Evolutionary conservation across 371 early-diverging fungal genomes (phyloP).

Genomic region (Mortierella sp.): DNA sequence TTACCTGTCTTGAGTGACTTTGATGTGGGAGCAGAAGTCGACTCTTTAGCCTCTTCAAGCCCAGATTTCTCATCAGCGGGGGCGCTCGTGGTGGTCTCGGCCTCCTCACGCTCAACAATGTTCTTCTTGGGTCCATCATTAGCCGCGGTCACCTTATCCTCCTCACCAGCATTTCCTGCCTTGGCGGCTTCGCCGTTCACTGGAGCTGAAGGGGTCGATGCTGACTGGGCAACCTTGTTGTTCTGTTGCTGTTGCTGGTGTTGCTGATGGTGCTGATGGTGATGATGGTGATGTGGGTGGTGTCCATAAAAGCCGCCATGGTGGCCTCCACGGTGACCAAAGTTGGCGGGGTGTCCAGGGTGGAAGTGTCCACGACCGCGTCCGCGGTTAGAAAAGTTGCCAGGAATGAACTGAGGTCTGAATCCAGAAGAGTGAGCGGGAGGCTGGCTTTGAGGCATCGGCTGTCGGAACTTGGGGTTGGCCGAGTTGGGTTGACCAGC

Average conservation of each 20-base stretch:
- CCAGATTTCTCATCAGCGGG: not conserved
- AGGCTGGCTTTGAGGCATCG: conserved; percentile 53
- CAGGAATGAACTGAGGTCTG: conserved; percentile 48
- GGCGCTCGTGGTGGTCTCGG: not conserved
- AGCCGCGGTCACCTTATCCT: not conserved
- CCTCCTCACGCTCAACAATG: conserved; percentile 1
- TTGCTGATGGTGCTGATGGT: conserved; percentile 7
- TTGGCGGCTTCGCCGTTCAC: not conserved
- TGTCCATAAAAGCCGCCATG: conserved; percentile 24
- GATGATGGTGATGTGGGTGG: conserved; percentile 28
- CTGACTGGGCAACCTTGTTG: conserved; percentile 1
- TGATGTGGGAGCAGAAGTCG: conserved; percentile 14
- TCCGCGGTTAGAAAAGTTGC: conserved; percentile 52
- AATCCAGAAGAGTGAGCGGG: conserved; percentile 27
- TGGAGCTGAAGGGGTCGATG: not conserved
- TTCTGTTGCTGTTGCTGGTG: conserved; percentile 9
- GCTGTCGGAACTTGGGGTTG: conserved; percentile 37
- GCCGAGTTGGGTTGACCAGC: conserved; percentile 6
- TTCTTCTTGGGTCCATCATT: conserved; percentile 9
- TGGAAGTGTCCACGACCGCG: conserved; percentile 54
- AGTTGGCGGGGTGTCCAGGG: conserved; percentile 34
- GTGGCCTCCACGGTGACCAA: conserved; percentile 51
- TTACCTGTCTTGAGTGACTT: conserved; percentile 53
- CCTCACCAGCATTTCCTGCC: not conserved
- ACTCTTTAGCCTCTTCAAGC: conserved; percentile 5